These are phyloP conservation scores for Cercophora sp. DNA, from an alignment of 495 filamentous ascomycete genomes.

Conservation along the genomic window DNA sequence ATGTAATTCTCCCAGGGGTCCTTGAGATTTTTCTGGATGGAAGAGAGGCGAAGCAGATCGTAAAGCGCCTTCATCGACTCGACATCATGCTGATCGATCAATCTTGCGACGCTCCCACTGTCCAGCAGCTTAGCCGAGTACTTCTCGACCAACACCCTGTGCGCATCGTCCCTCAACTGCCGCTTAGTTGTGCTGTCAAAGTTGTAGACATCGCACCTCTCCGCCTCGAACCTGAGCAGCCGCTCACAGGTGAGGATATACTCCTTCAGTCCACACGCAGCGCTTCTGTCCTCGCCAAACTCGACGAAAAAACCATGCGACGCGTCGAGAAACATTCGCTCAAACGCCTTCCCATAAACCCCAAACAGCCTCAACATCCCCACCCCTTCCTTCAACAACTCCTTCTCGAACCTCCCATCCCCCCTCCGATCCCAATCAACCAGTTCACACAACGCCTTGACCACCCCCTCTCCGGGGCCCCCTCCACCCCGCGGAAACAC, in stretches of 20 bases:
- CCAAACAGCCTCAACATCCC: constrained; percentile 76
- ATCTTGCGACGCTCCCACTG: constrained; percentile 56
- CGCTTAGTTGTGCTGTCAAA: constrained; percentile 79
- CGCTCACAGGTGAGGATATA: constrained; percentile 65
- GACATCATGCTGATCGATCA: constrained; percentile 64
- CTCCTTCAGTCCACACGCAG: constrained; percentile 53
- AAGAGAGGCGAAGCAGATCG: constrained; percentile 61
- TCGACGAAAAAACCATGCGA: constrained; percentile 60
- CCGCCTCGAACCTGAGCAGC: constrained; percentile 65
- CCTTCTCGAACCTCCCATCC: constrained; percentile 45
- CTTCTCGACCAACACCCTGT: constrained; percentile 59
- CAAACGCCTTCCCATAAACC: constrained; percentile 74
- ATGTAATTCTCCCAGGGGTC: constrained; percentile 76
- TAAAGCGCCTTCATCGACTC: constrained; percentile 72
- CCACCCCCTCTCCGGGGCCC: constrained; percentile 34
- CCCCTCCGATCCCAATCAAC: constrained; percentile 65
- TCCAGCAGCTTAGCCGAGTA: constrained; percentile 60
- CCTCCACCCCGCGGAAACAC: constrained; percentile 54
- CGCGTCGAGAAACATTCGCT: constrained; percentile 63
- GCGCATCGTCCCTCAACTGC: constrained; percentile 64
- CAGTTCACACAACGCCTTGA: constrained; percentile 71
- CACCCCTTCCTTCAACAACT: constrained; percentile 65
- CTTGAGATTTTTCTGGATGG: constrained; percentile 61
- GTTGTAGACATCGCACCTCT: constrained; percentile 70
- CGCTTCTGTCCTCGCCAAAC: constrained; percentile 61